Base-by-base conservation (phyloP, 164 flowering plant species). In the Nymphaea colorata region DNA sequence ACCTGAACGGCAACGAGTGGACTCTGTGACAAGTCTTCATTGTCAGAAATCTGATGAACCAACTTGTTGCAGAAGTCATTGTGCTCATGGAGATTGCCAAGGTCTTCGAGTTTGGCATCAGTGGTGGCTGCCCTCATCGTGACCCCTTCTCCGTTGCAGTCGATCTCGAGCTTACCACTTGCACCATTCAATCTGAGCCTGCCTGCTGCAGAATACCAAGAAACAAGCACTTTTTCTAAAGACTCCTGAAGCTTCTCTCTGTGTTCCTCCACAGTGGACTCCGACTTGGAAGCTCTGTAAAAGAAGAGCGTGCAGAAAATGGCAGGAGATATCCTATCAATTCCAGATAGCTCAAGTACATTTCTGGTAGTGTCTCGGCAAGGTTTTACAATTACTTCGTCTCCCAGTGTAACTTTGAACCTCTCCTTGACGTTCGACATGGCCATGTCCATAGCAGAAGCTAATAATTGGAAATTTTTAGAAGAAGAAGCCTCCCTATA, bases 121-220 rank as follows among this genome's bases (percentile, higher is more conserved):
- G 75, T 42, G 47, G 41, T 68, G 12, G 78, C 75, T 57, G 66
- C 69, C 53, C 63, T 43, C 66, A 76, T 43, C 57, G 51, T 43
- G 4, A 72, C 70, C 2, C 78, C 75, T 69, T 72, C 62, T 42
- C 71, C 65, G 44, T 72, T 76, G 70, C 78, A 76, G 65, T 76
- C 75, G 43, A 76, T 72, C 67, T 76, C 75, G 3, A 76, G 75
- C 73, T 76, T 76, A 53, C 75, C 71, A 4, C 75, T 66, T 18
- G 0, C 66, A 41, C 72, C 66, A 15, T 72, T 72, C 53, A 76
- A 66, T 61, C 70, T 69, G 41, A 76, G 64, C 62, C 78, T 76
- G 41, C 78, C 78, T 18, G 75, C 75, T 66, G 73, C 78, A 55
- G 78, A 75, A 47, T 51, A 72, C 78, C 78, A 76, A 57, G 75